These are phyloP conservation scores for Saccharomycopsis sp. DNA, from an alignment of 805 yeast genomes.

Conservation along the genomic window DNA sequence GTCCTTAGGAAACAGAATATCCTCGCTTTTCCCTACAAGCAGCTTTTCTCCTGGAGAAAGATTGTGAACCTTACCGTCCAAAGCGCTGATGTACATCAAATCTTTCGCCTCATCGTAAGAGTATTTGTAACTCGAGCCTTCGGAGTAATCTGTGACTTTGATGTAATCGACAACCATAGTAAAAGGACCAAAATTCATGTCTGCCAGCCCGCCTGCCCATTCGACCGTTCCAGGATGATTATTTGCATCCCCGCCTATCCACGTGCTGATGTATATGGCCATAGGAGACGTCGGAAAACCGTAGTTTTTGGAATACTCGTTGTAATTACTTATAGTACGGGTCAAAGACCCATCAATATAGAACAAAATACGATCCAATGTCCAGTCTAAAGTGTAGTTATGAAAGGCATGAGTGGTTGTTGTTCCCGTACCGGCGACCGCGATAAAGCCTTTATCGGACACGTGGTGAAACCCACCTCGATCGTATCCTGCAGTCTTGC, in stretches of 20 bases:
- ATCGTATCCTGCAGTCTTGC: slow-evolving; percentile 53
- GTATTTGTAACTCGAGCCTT: slow-evolving; percentile 38
- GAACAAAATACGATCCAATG: slow-evolving; percentile 46
- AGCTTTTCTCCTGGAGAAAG: not conserved
- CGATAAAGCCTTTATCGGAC: not conserved
- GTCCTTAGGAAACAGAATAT: not conserved
- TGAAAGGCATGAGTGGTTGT: slow-evolving; percentile 34
- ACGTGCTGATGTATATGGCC: slow-evolving; percentile 36
- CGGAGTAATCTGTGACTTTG: slow-evolving; percentile 44
- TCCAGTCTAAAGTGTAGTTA: slow-evolving; percentile 66
- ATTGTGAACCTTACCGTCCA: not conserved
- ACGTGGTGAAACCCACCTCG: slow-evolving; percentile 50
- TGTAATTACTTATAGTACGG: slow-evolving; percentile 40
- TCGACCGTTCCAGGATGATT: slow-evolving; percentile 56
- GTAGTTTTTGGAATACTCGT: slow-evolving; percentile 25
- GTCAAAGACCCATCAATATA: slow-evolving; percentile 49
- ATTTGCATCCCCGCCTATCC: slow-evolving; percentile 44
- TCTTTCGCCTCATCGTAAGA: slow-evolving; percentile 24
- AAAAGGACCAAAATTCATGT: slow-evolving; percentile 44
- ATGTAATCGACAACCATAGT: slow-evolving; percentile 42
- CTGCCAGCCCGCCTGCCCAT: slow-evolving; percentile 67
- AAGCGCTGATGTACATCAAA: not conserved
- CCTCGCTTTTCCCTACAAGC: not conserved
- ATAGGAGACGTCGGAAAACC: slow-evolving; percentile 73
- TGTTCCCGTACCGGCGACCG: slow-evolving; percentile 35